phyloP scores from a whole-genome alignment of 192 early-diverging fungal species.

The Umbelopsis vinacea region DNA sequence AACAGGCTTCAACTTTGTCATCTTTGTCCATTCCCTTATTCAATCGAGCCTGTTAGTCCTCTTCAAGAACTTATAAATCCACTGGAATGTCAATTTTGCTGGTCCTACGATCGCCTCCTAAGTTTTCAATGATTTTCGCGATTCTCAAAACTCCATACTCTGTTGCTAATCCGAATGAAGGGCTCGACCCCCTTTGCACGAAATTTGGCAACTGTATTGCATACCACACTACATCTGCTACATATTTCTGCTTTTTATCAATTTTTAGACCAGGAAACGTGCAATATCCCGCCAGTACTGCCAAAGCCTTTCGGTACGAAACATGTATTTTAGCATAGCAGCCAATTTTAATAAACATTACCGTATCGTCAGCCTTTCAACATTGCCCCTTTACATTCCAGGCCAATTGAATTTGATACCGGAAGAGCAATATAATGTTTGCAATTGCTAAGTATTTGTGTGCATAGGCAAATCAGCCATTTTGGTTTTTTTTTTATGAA shows the following conservation, averaged over 20 bases:
- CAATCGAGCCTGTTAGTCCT: neutral
- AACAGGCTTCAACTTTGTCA: neutral
- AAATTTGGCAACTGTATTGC: neutral
- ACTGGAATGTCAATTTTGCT: conserved; percentile 16
- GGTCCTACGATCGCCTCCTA: neutral
- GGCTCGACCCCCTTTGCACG: neutral
- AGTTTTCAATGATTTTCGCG: neutral
- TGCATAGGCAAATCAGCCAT: too few relatives aligned
- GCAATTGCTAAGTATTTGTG: too few relatives aligned
- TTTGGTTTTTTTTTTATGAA: too few relatives aligned
- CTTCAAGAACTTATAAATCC: neutral
- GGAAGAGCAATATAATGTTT: too few relatives aligned
- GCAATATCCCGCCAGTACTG: neutral
- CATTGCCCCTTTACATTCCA: neutral
- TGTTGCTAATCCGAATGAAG: neutral
- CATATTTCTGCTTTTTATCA: neutral
- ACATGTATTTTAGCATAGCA: neutral
- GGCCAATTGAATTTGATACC: neutral
- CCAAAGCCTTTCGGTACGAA: neutral
- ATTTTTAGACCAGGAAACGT: neutral
- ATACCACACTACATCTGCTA: neutral
- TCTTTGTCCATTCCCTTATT: neutral
- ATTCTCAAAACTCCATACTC: neutral
- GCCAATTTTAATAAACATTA: neutral
- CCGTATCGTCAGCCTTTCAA: neutral